These are phyloP conservation scores for Cryphonectria parasitica DNA, from an alignment of 2,329 filamentous ascomycete species.

Conservation along the genomic window DNA sequence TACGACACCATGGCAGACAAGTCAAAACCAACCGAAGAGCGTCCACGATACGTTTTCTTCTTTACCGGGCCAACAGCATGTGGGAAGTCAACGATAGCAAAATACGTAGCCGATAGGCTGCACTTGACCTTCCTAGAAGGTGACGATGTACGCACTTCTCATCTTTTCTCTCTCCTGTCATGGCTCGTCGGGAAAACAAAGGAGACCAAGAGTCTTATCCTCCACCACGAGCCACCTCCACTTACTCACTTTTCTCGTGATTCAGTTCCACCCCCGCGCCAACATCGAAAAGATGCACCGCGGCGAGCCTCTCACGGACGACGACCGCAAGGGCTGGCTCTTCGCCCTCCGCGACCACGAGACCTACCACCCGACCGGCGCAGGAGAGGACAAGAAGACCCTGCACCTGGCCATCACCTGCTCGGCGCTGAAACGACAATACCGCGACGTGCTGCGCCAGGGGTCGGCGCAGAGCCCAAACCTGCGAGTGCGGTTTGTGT, in stretches of 20 bases:
- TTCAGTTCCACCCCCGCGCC: conserved; percentile 61
- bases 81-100: conserved; percentile 64
- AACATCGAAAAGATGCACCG: conserved; percentile 75
- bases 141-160: conserved; percentile 56
- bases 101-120: conserved; percentile 53
- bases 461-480: conserved; percentile 59
- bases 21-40: conserved; percentile 20
- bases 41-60: conserved; percentile 53
- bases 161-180: background rate
- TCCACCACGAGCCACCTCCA: background rate
- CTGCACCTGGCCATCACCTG: conserved; percentile 74
- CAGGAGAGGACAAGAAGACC: conserved; percentile 36
- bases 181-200: no score
- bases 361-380: conserved; percentile 42
- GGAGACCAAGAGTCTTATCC: no score
- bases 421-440: conserved; percentile 78
- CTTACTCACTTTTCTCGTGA: background rate
- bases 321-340: conserved; percentile 80
- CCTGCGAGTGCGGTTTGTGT: conserved; percentile 71
- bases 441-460: conserved; percentile 69
- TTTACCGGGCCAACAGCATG: conserved; percentile 65
- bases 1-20: conserved; percentile 15
- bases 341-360: conserved; percentile 59
- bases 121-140: conserved; percentile 62
- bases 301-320: conserved; percentile 71